Conservation (phyloP, 257 asterid genomes). For the Cordia subcordata region DNA sequence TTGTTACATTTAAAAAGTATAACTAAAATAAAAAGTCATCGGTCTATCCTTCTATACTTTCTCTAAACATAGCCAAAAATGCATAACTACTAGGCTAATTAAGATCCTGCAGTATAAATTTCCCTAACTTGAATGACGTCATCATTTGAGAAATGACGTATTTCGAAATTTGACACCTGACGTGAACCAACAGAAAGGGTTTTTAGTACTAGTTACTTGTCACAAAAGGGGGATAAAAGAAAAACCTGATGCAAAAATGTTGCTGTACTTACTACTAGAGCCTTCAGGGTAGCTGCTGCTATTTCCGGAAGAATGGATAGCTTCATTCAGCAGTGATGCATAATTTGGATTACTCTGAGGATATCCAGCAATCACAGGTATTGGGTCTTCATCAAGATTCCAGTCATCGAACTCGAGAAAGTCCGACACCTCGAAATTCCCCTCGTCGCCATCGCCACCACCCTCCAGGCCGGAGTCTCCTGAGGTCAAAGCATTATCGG, state of each 20-base stretch:
- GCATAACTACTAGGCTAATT: no score
- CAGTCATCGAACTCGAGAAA: constrained; percentile 53
- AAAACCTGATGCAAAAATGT: not conserved
- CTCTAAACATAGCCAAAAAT: no score
- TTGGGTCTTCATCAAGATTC: constrained; percentile 40
- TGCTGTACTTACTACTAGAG: constrained; percentile 34
- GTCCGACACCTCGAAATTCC: constrained; percentile 44
- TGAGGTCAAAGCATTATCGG: constrained; percentile 15
- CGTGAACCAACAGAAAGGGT: no score
- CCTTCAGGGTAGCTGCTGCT: constrained; percentile 28
- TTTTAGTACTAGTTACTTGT: no score
- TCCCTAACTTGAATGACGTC: no score
- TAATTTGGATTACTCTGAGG: constrained; percentile 28
- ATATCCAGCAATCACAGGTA: constrained; percentile 27
- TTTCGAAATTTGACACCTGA: no score
- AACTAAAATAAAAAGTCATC: no score
- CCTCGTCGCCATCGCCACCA: constrained; percentile 10
- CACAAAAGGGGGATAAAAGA: no score
- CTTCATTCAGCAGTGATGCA: constrained; percentile 22
- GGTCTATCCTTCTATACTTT: no score
- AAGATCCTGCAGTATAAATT: no score
- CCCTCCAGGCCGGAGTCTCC: not conserved
- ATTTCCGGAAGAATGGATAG: constrained; percentile 11
- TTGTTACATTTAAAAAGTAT: no score
- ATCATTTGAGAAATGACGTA: no score